Percentiles rank a stretch among this genome's conserved stretches.
These are phyloP conservation scores for Sporisorium scitamineum DNA, from an alignment of 1,284 basidiomycete species.

Conservation along the genomic window DNA sequence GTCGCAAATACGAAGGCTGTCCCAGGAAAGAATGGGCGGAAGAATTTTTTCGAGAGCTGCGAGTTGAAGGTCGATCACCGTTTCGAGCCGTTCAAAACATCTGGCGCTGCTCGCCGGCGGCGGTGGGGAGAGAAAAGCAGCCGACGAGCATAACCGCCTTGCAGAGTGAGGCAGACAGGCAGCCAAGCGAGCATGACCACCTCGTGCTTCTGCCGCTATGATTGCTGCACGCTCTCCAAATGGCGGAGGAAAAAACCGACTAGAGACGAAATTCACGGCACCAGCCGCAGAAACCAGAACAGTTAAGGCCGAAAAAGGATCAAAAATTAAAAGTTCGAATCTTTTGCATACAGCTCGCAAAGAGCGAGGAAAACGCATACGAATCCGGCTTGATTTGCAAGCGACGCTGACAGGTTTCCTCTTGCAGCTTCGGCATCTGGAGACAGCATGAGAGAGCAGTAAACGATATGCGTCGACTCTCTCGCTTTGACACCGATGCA, in stretches of 20 bases:
- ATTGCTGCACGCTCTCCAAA: no score
- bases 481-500: no score
- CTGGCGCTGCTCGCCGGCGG: conserved; percentile 1
- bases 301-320: background rate
- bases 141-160: background rate
- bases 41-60: background rate
- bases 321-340: background rate
- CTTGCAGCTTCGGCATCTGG: background rate
- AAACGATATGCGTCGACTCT: no score
- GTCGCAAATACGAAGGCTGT: no score
- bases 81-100: background rate
- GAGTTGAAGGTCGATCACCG: conserved; percentile 6
- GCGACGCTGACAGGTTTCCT: background rate
- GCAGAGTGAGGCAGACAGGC: background rate
- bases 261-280: background rate
- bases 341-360: background rate
- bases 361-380: background rate
- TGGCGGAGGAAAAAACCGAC: background rate
- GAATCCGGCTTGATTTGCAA: conserved; percentile 11
- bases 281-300: background rate
- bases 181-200: conserved; percentile 3
- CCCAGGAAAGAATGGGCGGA: background rate
- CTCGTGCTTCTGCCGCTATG: background rate
- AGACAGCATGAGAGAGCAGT: no score
- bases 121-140: background rate